A percentile compares a stretch with the other conserved stretches of the same genome.
Conservation (phyloP, 1,284 basidiomycete species). For the Malassezia sympodialis region DNA sequence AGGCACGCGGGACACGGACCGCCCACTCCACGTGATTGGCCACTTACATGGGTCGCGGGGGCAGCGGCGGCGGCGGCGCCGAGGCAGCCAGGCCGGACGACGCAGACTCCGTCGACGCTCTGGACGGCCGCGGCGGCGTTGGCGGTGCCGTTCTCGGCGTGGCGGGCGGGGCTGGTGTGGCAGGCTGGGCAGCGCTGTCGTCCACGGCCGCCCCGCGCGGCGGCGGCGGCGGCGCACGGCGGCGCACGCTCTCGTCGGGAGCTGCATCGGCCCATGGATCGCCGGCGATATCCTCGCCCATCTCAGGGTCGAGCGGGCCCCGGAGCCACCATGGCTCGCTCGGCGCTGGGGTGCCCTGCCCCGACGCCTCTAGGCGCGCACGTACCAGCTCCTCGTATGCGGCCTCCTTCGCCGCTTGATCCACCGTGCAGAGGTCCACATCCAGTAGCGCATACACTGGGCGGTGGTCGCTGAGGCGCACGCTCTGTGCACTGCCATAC, state of each 20-base stretch:
- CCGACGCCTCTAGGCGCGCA: background rate
- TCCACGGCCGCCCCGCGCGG: background rate
- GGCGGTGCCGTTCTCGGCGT: too few relatives aligned
- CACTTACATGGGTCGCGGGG: background rate
- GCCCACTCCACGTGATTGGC: background rate
- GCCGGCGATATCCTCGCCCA: background rate
- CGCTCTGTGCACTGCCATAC: slow-evolving; percentile 27
- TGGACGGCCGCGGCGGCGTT: too few relatives aligned
- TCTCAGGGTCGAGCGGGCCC: background rate
- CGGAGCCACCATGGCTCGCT: background rate
- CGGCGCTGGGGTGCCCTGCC: background rate
- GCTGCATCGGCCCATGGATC: background rate
- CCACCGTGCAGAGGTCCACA: slow-evolving; percentile 66
- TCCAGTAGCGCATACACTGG: slow-evolving; percentile 82
- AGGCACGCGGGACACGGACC: background rate
- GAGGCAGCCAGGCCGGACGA: too few relatives aligned
- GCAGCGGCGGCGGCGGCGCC: background rate
- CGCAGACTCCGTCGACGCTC: too few relatives aligned
- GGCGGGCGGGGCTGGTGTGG: too few relatives aligned
- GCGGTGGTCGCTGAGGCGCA: slow-evolving; percentile 70
- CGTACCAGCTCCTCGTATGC: slow-evolving; percentile 51
- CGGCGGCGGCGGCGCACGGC: background rate
- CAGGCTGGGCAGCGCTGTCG: too few relatives aligned
- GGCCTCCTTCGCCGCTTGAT: slow-evolving; percentile 62
- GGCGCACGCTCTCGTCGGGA: background rate